phyloP scores from a whole-genome alignment of 352 stramenopile species.

The Phytophthora gonapodyides region DNA sequence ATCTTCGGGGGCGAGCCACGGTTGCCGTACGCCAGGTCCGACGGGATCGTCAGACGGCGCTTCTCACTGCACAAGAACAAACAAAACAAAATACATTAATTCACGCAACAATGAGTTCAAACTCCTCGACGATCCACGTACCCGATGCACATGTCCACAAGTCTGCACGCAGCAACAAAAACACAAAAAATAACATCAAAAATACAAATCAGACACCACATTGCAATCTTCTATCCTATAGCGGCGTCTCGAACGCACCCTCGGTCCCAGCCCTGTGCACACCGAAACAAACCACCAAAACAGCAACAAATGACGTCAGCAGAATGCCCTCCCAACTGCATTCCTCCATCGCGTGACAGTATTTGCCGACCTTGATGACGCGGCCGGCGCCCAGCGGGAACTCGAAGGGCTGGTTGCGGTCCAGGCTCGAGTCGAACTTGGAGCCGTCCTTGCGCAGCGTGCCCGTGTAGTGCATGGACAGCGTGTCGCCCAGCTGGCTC shows the following conservation, averaged over 20 bases:
- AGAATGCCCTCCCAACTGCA: conserved; percentile 3
- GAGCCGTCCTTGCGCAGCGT: conserved; percentile 95
- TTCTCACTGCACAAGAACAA: conserved; percentile 65
- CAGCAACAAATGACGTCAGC: conserved; percentile 11
- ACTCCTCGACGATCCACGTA: conserved; percentile 33
- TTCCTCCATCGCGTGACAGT: background rate
- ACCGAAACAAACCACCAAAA: conserved; percentile 9
- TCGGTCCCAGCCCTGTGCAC: conserved; percentile 76
- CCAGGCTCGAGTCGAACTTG: conserved; percentile 97
- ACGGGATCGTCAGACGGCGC: conserved; percentile 86
- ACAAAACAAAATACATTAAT: background rate
- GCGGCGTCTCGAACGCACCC: conserved; percentile 47
- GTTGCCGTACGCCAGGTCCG: conserved; percentile 94
- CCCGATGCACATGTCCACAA: conserved; percentile 89
- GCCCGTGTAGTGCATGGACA: conserved; percentile 97
- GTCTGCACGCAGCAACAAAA: conserved; percentile 36
- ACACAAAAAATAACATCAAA: conserved; percentile 6
- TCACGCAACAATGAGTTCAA: background rate
- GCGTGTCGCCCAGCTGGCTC: conserved; percentile 82
- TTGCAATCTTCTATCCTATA: background rate
- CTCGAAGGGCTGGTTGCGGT: conserved; percentile 93
- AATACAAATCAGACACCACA: conserved; percentile 13
- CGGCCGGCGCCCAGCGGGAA: conserved; percentile 94
- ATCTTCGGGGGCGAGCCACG: conserved; percentile 93
- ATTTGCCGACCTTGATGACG: conserved; percentile 91